phyloP scores from a whole-genome alignment of 192 early-diverging fungal genomes.

The Chytriomyces hyalinus region DNA sequence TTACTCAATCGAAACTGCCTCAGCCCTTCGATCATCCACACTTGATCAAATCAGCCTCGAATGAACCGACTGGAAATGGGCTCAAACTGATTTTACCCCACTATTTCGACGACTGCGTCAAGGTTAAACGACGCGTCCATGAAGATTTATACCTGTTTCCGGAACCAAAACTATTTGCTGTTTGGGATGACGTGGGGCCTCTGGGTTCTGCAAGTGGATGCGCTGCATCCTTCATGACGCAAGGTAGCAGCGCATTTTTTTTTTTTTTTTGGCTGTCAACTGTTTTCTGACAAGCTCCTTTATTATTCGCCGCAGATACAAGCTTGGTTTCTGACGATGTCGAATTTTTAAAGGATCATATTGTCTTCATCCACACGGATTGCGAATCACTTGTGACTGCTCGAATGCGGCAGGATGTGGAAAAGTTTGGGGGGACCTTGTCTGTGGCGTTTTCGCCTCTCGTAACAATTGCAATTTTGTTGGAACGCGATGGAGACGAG shows the following conservation, averaged over 20 bases:
- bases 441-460: neutral
- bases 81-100: conserved; percentile 72
- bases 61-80: conserved; percentile 41
- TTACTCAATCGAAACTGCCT: neutral
- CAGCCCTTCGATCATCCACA: conserved; percentile 8
- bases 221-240: no score
- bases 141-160: conserved; percentile 59
- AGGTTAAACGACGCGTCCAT: conserved; percentile 54
- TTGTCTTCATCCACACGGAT: conserved; percentile 19
- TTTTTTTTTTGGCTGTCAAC: neutral
- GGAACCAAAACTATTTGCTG: conserved; percentile 15
- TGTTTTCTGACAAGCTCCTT: neutral
- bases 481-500: conserved; percentile 9
- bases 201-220: neutral
- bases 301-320: neutral
- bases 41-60: neutral
- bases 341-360: conserved; percentile 39
- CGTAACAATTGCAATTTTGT: conserved; percentile 30
- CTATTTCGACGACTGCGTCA: conserved; percentile 74
- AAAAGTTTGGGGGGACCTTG: neutral
- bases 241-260: no score
- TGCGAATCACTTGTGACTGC: neutral
- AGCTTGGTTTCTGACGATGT: neutral
- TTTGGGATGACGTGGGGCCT: neutral
- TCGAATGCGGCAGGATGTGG: neutral